These are phyloP conservation scores for Trichosporon sp. DNA, from an alignment of 1,284 basidiomycete genomes.

Conservation along the genomic window DNA sequence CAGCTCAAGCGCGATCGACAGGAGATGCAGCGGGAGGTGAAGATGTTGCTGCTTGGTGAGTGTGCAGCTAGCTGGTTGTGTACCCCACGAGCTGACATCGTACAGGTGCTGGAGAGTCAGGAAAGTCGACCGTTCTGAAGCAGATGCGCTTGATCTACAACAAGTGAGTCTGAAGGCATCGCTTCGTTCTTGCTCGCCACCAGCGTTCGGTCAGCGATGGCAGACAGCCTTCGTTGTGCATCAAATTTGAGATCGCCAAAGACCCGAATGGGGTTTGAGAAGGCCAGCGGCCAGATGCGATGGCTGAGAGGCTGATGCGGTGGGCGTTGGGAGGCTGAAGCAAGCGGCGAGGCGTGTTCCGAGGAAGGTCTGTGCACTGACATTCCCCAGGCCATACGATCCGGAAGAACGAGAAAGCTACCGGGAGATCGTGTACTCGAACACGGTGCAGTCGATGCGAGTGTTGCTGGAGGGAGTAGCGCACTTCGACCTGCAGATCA, in stretches of 20 bases:
- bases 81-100: not conserved
- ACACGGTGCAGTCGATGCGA: slow-evolving; percentile 93
- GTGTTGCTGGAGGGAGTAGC: slow-evolving; percentile 92
- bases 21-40: slow-evolving; percentile 91
- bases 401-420: slow-evolving; percentile 87
- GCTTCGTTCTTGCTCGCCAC: not conserved
- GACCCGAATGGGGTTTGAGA: not conserved
- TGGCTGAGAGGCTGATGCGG: not conserved
- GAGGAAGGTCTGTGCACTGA: slow-evolving; percentile 5
- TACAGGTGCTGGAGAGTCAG: slow-evolving; percentile 78
- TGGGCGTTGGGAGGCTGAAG: not conserved
- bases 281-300: not conserved
- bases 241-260: not conserved
- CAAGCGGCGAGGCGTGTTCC: not conserved
- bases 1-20: slow-evolving; percentile 89
- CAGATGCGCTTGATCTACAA: slow-evolving; percentile 94
- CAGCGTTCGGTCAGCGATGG: not conserved
- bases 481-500: slow-evolving; percentile 60
- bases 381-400: slow-evolving; percentile 61
- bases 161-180: slow-evolving; percentile 30
- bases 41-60: slow-evolving; percentile 62
- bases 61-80: not conserved
- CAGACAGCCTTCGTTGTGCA: not conserved
- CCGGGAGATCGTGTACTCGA: slow-evolving; percentile 95
- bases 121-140: slow-evolving; percentile 83